Evolutionary conservation across 345 rosid species (phyloP).

Genomic region (Bruguiera parviflora): DNA sequence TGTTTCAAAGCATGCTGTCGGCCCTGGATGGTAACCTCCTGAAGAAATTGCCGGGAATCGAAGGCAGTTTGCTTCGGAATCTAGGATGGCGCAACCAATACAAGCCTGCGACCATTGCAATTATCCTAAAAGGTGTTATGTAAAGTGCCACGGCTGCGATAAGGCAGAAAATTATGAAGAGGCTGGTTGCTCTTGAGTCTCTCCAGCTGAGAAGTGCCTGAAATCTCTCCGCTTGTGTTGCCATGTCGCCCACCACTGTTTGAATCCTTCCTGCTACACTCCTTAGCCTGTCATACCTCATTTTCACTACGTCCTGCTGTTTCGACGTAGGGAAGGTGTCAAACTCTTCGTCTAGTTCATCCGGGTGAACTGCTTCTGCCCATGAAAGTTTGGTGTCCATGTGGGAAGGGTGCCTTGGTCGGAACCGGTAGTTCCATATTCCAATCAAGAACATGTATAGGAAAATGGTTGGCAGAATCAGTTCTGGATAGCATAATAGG

Average conservation of each 20-base stretch:
- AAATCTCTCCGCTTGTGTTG: constrained; percentile 35
- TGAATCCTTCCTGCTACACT: constrained; percentile 35
- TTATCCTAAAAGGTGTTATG: constrained; percentile 26
- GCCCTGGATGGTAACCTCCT: constrained; percentile 30
- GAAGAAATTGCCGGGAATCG: constrained; percentile 30
- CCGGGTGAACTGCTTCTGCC: constrained; percentile 30
- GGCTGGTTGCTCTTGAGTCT: constrained; percentile 31
- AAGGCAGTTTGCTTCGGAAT: constrained; percentile 31
- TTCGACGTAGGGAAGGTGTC: constrained; percentile 31
- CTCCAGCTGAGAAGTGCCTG: constrained; percentile 34
- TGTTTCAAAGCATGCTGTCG: constrained; percentile 31
- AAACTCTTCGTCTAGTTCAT: constrained; percentile 33
- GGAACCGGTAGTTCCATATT: constrained; percentile 26
- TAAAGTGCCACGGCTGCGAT: constrained; percentile 29
- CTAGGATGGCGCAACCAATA: constrained; percentile 32
- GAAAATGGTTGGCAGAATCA: constrained; percentile 6
- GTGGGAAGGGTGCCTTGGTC: constrained; percentile 35
- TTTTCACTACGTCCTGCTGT: constrained; percentile 18
- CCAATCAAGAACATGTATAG: constrained; percentile 32
- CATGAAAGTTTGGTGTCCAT: constrained; percentile 34
- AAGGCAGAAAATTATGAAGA: constrained; percentile 27
- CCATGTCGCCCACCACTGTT: constrained; percentile 34
- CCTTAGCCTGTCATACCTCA: constrained; percentile 35
- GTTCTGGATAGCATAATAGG: constrained; percentile 3
- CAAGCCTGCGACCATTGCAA: constrained; percentile 25